A percentile compares a stretch with the other conserved stretches of the same genome.
Evolutionary conservation across 805 yeast genomes (phyloP).

Genomic region (Clavispora carvajalis): DNA sequence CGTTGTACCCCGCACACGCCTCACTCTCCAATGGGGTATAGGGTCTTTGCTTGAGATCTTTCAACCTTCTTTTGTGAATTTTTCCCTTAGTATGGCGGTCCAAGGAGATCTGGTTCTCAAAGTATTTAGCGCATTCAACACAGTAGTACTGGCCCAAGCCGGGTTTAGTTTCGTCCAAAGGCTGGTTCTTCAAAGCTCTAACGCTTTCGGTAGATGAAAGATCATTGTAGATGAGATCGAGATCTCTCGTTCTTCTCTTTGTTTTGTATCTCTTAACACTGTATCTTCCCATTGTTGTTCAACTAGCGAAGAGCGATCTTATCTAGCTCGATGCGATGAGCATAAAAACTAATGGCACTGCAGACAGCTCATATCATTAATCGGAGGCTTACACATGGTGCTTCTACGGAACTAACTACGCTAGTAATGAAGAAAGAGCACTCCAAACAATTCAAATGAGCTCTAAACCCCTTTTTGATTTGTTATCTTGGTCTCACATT

Average conservation of each 20-base stretch:
- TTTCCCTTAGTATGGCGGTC: constrained; percentile 70
- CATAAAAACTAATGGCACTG: constrained; percentile 1
- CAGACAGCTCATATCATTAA: not conserved
- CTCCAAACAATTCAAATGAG: too few relatives aligned
- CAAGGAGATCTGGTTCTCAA: constrained; percentile 70
- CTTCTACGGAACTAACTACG: too few relatives aligned
- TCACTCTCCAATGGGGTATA: constrained; percentile 85
- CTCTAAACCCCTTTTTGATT: too few relatives aligned
- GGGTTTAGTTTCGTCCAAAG: constrained; percentile 81
- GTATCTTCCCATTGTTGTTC: constrained; percentile 68
- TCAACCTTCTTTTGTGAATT: constrained; percentile 81
- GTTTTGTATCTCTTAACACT: constrained; percentile 85
- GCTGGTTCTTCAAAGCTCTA: constrained; percentile 66
- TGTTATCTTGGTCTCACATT: too few relatives aligned
- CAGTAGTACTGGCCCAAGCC: constrained; percentile 96
- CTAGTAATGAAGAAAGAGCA: too few relatives aligned
- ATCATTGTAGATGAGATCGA: constrained; percentile 79
- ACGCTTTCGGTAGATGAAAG: constrained; percentile 61
- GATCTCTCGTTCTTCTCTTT: constrained; percentile 77
- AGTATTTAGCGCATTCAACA: constrained; percentile 89
- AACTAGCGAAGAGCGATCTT: not conserved
- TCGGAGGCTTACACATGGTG: too few relatives aligned
- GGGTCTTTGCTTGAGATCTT: constrained; percentile 69
- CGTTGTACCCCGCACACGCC: constrained; percentile 81
- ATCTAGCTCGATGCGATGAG: constrained; percentile 2